These are phyloP conservation scores for Fusarium sp. DNA, from an alignment of 2,329 filamentous ascomycete species.

Conservation along the genomic window DNA sequence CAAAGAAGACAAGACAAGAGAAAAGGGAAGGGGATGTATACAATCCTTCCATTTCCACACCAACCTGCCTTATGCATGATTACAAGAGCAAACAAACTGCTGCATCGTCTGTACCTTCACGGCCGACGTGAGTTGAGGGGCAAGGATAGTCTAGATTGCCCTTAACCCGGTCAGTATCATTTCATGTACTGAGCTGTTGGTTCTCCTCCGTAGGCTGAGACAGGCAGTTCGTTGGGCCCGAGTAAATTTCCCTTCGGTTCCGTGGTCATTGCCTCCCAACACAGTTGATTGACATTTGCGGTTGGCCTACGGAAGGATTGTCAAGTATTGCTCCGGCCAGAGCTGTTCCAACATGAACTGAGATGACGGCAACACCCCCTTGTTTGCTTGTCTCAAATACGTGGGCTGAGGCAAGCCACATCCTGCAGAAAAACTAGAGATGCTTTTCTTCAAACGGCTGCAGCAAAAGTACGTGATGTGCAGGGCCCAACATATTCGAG, in stretches of 20 bases:
- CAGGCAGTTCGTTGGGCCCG: constrained; percentile 29
- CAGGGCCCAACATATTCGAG: constrained; percentile 10
- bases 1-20: background rate
- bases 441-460: constrained; percentile 13
- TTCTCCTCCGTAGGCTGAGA: constrained; percentile 50
- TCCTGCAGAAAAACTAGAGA: constrained; percentile 13
- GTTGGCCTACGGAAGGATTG: background rate
- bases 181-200: constrained; percentile 44
- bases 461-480: constrained; percentile 10
- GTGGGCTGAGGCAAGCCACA: constrained; percentile 22
- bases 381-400: constrained; percentile 24
- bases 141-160: constrained; percentile 34
- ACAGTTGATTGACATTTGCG: background rate
- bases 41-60: background rate
- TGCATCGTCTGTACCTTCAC: constrained; percentile 10
- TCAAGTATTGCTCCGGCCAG: background rate
- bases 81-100: constrained; percentile 33
- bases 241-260: constrained; percentile 18
- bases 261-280: background rate
- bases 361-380: constrained; percentile 1
- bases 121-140: constrained; percentile 26
- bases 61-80: constrained; percentile 19
- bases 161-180: constrained; percentile 34
- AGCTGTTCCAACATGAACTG: background rate
- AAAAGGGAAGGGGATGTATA: constrained; percentile 1